Base-by-base conservation (phyloP, 192 early-diverging fungal species). In the Borealophlyctis nickersoniae region DNA sequence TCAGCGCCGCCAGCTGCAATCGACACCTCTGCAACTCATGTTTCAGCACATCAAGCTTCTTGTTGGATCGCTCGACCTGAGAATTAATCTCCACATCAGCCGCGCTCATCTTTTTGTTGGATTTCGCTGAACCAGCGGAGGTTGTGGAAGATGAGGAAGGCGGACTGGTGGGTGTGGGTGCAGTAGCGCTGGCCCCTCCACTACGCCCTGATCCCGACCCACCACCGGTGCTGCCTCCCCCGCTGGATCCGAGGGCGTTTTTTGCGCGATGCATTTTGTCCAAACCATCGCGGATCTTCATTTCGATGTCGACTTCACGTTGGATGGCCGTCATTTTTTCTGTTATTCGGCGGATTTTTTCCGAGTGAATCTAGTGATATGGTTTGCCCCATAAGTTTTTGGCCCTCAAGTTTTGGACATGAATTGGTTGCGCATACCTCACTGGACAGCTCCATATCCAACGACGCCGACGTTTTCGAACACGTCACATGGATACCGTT, bases 291-390 rank as follows among this genome's bases (percentile, higher is more conserved):
- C 72, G 64, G 27, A 83, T 83, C 62, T 80, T 82, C 62, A 77
- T 62, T 70, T 83, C 81, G 29, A 83, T 83, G 50, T 83, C 81
- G 9, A 83, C 50, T 55, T 83, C 81, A 29, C 66, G 54, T 59
- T 83, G 77, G 29, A 83, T 55, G 0, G 79, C 81, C 31, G 74
- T 52, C 28, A 83, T 70, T 66, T 83, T 83, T 36, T 83, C 77
- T 16, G 59, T 61, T 7, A 83, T 58, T 31, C 66, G 56, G 23
- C 53, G 62, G 22, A 70, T 62, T 34, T 68, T 67, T 11, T 83
- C 81, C 16, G 75, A 75, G n/a, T 64, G 65, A 23, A 52, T 36
- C 62, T 70, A n/a, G n/a, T n/a, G n/a, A n/a, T n/a, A n/a, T n/a
- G n/a, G n/a, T n/a, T n/a, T n/a, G n/a, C n/a, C n/a, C n/a, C n/a